These are phyloP conservation scores for Hawksworthiomyces lignivorus DNA, from an alignment of 2,329 filamentous ascomycete species.

Conservation along the genomic window DNA sequence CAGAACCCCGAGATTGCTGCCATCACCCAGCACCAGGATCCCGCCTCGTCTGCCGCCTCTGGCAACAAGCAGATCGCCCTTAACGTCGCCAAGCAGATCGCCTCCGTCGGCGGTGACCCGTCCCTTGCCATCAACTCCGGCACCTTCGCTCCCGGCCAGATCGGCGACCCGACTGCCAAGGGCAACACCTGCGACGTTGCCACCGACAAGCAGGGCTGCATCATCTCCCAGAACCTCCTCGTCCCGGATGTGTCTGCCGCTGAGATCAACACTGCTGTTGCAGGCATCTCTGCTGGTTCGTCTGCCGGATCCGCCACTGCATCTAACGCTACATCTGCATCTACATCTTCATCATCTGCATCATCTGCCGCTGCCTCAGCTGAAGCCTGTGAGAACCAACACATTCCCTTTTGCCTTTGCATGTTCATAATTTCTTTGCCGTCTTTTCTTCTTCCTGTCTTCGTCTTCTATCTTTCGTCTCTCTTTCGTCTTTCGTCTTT, in stretches of 20 bases:
- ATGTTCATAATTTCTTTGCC: too few species aligned
- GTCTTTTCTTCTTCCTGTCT: too few species aligned
- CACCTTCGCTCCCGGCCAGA: constrained; percentile 53
- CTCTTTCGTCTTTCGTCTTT: too few species aligned
- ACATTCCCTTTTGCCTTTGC: too few species aligned
- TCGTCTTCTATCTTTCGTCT: too few species aligned
- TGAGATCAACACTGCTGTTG: constrained; percentile 45
- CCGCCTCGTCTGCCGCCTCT: constrained; percentile 50
- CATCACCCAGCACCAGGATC: constrained; percentile 59
- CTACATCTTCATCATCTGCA: too few species aligned
- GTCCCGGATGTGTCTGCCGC: constrained; percentile 45
- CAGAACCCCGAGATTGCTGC: constrained; percentile 57
- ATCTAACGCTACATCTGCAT: too few species aligned
- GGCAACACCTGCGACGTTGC: constrained; percentile 49
- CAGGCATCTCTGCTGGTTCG: constrained; percentile 17
- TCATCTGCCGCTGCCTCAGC: too few species aligned
- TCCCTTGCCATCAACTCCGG: constrained; percentile 50
- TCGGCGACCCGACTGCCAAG: constrained; percentile 29
- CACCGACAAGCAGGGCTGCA: constrained; percentile 45
- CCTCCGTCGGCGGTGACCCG: constrained; percentile 55
- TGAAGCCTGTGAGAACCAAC: too few species aligned
- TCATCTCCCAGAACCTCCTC: constrained; percentile 45
- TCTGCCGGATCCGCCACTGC: constrained; percentile 4
- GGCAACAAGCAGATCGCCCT: constrained; percentile 55
- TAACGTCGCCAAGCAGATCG: constrained; percentile 51